Conservation (phyloP, 768 basidiomycete genomes). For the Pisolithus orientalis region DNA sequence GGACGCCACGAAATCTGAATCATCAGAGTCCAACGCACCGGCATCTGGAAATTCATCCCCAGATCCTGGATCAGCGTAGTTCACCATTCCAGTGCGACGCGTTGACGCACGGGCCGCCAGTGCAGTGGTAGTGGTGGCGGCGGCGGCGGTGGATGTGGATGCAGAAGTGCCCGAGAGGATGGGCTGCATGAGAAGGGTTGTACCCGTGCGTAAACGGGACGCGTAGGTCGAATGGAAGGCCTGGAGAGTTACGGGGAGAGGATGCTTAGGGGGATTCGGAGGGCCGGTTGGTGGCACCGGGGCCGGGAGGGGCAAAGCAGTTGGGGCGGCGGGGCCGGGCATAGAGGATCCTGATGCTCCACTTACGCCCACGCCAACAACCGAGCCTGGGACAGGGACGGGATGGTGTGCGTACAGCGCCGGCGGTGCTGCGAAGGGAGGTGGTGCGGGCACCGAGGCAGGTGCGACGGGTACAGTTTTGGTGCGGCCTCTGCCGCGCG, state of each 20-base stretch:
- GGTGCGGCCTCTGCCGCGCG: constrained; percentile 35
- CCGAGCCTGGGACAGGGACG: constrained; percentile 26
- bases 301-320: constrained; percentile 8
- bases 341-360: too few species aligned
- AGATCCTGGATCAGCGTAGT: constrained; percentile 83
- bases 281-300: constrained; percentile 25
- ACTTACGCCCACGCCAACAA: too few species aligned
- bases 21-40: constrained; percentile 77
- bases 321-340: constrained; percentile 27
- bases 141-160: background rate
- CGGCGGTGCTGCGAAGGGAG: background rate
- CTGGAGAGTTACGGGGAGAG: constrained; percentile 58
- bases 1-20: constrained; percentile 74
- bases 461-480: constrained; percentile 36
- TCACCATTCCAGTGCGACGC: constrained; percentile 65
- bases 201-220: constrained; percentile 85
- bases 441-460: constrained; percentile 11
- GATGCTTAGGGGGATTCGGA: constrained; percentile 48
- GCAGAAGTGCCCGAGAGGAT: constrained; percentile 31
- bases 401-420: constrained; percentile 28
- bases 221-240: constrained; percentile 79
- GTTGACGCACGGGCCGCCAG: constrained; percentile 33
- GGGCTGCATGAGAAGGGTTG: constrained; percentile 88
- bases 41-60: constrained; percentile 78
- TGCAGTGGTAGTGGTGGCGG: constrained; percentile 33